Evolutionary conservation across 202 grass and related monocot genomes (phyloP).

Genomic region (Panicum virgatum): DNA sequence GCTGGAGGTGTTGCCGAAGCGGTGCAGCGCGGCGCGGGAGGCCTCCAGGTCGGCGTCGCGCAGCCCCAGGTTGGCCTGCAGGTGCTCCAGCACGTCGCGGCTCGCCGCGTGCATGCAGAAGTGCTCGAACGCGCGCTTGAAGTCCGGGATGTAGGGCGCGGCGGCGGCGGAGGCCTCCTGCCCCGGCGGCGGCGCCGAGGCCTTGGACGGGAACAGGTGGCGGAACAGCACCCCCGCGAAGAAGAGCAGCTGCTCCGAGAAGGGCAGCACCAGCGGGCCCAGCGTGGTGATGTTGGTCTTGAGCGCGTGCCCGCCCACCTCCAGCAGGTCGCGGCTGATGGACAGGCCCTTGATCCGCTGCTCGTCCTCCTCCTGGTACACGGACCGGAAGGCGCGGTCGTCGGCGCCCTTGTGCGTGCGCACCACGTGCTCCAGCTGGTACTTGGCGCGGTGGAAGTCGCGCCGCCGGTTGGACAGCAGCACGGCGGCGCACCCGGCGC

Average conservation of each 20-base stretch:
- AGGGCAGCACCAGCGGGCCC: constrained; percentile 85
- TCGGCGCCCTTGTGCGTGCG: constrained; percentile 95
- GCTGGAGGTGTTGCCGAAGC: constrained; percentile 95
- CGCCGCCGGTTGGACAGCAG: constrained; percentile 82
- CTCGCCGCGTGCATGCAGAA: constrained; percentile 99
- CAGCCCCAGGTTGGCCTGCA: constrained; percentile 85
- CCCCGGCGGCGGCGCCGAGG: constrained; percentile 9
- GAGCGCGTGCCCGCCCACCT: constrained; percentile 92
- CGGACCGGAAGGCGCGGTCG: constrained; percentile 80
- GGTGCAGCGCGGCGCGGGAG: constrained; percentile 79
- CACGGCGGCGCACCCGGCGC: constrained; percentile 75
- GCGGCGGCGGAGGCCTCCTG: constrained; percentile 29
- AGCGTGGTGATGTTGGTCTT: constrained; percentile 99
- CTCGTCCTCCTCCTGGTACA: constrained; percentile 99
- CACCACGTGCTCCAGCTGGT: constrained; percentile 94
- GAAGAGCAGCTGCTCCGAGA: constrained; percentile 97
- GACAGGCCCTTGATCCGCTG: constrained; percentile 87
- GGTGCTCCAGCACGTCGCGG: constrained; percentile 91
- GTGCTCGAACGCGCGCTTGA: constrained; percentile 98
- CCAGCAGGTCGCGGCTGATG: constrained; percentile 93
- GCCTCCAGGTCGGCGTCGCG: constrained; percentile 76
- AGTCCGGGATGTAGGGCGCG: constrained; percentile 93
- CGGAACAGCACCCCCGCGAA: constrained; percentile 91
- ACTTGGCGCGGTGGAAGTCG: constrained; percentile 94
- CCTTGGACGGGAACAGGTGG: constrained; percentile 77